These are phyloP conservation scores for Penicillium atrosanguineum DNA, from an alignment of 495 filamentous ascomycete species.

Conservation along the genomic window DNA sequence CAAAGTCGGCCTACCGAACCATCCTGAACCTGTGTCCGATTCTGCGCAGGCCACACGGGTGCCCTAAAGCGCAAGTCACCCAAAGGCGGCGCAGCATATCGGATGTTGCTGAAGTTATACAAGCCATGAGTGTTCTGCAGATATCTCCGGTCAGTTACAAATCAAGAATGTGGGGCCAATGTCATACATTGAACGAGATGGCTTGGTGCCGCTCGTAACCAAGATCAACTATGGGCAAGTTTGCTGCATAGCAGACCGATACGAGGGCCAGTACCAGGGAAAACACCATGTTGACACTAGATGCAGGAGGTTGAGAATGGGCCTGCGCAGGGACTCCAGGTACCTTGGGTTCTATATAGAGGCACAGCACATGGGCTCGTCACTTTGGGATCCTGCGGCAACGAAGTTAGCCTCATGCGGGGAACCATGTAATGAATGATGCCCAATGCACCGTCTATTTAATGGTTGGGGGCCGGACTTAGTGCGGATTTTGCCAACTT, in stretches of 20 bases:
- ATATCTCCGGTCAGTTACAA: neutral
- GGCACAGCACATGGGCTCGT: too few relatives aligned
- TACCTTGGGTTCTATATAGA: neutral
- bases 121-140: conserved; percentile 23
- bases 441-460: too few relatives aligned
- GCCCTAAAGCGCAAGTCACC: conserved; percentile 51
- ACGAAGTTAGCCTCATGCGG: too few relatives aligned
- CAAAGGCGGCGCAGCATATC: conserved; percentile 55
- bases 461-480: too few relatives aligned
- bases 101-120: conserved; percentile 61
- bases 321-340: neutral
- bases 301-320: neutral
- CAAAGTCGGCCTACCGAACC: conserved; percentile 48
- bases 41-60: conserved; percentile 38
- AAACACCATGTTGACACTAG: conserved; percentile 10
- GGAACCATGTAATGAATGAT: too few relatives aligned
- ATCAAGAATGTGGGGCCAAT: neutral
- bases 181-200: conserved; percentile 37
- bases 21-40: conserved; percentile 38
- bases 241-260: conserved; percentile 19
- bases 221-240: conserved; percentile 47
- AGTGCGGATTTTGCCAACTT: too few relatives aligned
- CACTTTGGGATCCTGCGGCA: too few relatives aligned
- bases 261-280: conserved; percentile 7
- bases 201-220: conserved; percentile 52